Evolutionary conservation across 2,329 filamentous ascomycete genomes (phyloP).

Genomic region (Colletotrichum caudatum): DNA sequence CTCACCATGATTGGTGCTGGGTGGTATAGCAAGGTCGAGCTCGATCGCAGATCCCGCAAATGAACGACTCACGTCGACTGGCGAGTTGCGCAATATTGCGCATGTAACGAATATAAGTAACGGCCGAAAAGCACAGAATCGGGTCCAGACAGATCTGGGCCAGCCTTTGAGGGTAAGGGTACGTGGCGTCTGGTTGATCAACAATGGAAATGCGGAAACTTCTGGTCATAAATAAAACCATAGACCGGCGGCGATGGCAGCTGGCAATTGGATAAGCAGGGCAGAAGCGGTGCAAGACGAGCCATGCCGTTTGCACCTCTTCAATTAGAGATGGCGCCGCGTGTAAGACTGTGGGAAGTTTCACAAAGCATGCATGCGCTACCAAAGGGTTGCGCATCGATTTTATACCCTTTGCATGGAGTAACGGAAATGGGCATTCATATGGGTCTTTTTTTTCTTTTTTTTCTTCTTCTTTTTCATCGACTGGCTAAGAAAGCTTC

Average conservation of each 20-base stretch:
- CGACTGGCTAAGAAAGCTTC: constrained; percentile 7
- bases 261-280: background rate
- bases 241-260: constrained; percentile 1
- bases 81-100: constrained; percentile 21
- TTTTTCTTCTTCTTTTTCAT: background rate
- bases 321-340: constrained; percentile 7
- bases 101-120: constrained; percentile 40
- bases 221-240: background rate
- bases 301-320: background rate
- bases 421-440: constrained; percentile 40
- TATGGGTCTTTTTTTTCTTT: background rate
- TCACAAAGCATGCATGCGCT: constrained; percentile 30
- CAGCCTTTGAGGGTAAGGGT: constrained; percentile 7
- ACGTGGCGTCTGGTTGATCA: constrained; percentile 28
- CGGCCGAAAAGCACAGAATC: constrained; percentile 37
- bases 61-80: constrained; percentile 11
- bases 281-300: constrained; percentile 19
- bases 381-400: constrained; percentile 21
- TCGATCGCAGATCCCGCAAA: constrained; percentile 58
- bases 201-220: background rate
- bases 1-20: constrained; percentile 67
- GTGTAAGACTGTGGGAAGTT: constrained; percentile 32
- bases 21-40: constrained; percentile 69
- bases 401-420: constrained; percentile 41
- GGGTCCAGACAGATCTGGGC: constrained; percentile 26